Conservation (phyloP, 805 yeast genomes). For the Saturnispora dispora region DNA sequence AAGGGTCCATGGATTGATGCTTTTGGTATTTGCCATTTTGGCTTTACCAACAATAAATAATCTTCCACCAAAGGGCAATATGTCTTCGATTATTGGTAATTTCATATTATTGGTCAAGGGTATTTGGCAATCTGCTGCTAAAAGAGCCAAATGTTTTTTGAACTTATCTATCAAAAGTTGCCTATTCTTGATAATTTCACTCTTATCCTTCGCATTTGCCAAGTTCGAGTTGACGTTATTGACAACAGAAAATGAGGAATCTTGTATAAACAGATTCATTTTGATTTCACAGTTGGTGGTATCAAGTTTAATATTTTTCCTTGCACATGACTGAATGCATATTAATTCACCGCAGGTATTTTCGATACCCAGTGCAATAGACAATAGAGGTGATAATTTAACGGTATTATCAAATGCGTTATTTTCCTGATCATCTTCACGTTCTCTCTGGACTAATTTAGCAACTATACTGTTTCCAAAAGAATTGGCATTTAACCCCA, state of each 20-base stretch:
- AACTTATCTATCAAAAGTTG: constrained; percentile 12
- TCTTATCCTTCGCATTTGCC: not conserved
- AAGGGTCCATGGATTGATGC: constrained; percentile 6
- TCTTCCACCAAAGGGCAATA: constrained; percentile 52
- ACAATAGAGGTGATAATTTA: constrained; percentile 24
- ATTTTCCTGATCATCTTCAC: constrained; percentile 1
- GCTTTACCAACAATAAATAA: constrained; percentile 25
- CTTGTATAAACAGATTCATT: constrained; percentile 48
- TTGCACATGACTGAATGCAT: constrained; percentile 32
- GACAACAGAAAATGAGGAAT: constrained; percentile 21
- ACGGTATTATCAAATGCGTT: constrained; percentile 8
- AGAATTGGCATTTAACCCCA: constrained; percentile 10
- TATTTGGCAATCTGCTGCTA: not conserved
- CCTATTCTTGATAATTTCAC: constrained; percentile 12
- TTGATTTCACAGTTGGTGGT: constrained; percentile 3
- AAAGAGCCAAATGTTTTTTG: constrained; percentile 11
- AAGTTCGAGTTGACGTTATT: constrained; percentile 4
- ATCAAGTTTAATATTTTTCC: constrained; percentile 7
- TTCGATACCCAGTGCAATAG: constrained; percentile 48
- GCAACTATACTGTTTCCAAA: constrained; percentile 12
- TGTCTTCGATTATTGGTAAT: constrained; percentile 39
- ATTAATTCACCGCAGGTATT: constrained; percentile 44
- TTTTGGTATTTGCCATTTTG: constrained; percentile 9
- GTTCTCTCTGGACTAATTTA: constrained; percentile 5
- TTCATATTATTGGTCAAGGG: constrained; percentile 44